A percentile compares a stretch with the other conserved stretches of the same genome.
phyloP scores from a whole-genome alignment of 2,329 filamentous ascomycete genomes.

The Chaetomium strumarium region DNA sequence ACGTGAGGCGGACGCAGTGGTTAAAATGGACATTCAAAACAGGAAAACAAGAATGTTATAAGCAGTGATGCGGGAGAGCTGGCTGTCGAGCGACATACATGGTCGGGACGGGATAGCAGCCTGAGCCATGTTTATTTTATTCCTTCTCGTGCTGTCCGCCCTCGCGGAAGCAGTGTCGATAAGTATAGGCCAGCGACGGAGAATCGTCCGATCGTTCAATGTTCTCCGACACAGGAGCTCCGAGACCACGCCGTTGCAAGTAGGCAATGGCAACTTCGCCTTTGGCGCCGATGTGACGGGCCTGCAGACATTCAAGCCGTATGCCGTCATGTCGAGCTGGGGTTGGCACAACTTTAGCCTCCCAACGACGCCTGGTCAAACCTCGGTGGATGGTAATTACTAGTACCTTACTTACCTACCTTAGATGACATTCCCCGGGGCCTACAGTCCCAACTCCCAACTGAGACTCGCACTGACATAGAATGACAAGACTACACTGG shows the following conservation, averaged over 20 bases:
- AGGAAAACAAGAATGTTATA: too few species aligned
- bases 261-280: slow-evolving; percentile 45
- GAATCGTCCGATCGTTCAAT: slow-evolving; percentile 39
- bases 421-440: too few species aligned
- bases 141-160: slow-evolving; percentile 17
- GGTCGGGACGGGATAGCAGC: background rate
- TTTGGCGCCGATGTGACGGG: slow-evolving; percentile 44
- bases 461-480: slow-evolving; percentile 3
- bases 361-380: slow-evolving; percentile 36
- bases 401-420: background rate
- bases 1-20: too few species aligned
- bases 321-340: slow-evolving; percentile 43
- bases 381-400: slow-evolving; percentile 31
- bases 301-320: slow-evolving; percentile 41
- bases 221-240: slow-evolving; percentile 43
- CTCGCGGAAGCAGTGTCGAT: slow-evolving; percentile 25
- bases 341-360: slow-evolving; percentile 46
- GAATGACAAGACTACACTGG: slow-evolving; percentile 32
- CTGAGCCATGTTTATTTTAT: slow-evolving; percentile 15
- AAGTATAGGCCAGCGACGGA: slow-evolving; percentile 29
- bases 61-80: too few species aligned
- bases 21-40: too few species aligned
- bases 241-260: slow-evolving; percentile 45
- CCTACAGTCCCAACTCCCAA: too few species aligned
- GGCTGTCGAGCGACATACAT: background rate